A percentile compares a stretch with the other conserved stretches of the same genome.
Conservation (phyloP, 495 filamentous ascomycete species). For the Penicillium paxilli region DNA sequence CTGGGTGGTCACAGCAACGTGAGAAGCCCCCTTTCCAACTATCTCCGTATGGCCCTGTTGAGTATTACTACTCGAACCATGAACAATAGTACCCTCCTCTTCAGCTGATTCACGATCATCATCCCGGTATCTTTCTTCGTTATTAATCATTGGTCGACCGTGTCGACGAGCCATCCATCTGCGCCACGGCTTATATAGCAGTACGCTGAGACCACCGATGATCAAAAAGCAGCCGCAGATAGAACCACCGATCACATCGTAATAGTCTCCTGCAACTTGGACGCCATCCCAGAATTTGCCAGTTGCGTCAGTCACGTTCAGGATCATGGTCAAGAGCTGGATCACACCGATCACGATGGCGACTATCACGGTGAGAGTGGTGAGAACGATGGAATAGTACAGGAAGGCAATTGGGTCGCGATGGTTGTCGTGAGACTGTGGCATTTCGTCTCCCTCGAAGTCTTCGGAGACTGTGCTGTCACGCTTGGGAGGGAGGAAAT, state of each 20-base stretch:
- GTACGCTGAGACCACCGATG: constrained; percentile 67
- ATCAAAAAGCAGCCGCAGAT: constrained; percentile 85
- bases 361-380: constrained; percentile 81
- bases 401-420: constrained; percentile 81
- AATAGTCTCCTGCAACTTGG: constrained; percentile 70
- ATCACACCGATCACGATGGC: constrained; percentile 83
- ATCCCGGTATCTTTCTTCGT: constrained; percentile 26
- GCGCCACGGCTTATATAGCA: constrained; percentile 78
- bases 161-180: constrained; percentile 52
- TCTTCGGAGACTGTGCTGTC: constrained; percentile 14
- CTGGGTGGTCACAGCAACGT: constrained; percentile 16
- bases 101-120: constrained; percentile 1
- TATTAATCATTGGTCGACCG: constrained; percentile 25
- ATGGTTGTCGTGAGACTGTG: constrained; percentile 34
- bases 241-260: constrained; percentile 79
- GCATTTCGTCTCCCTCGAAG: constrained; percentile 19
- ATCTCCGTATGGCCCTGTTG: constrained; percentile 2
- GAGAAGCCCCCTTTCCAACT: constrained; percentile 15
- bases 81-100: not conserved
- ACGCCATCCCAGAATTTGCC: constrained; percentile 90
- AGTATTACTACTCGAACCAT: not conserved
- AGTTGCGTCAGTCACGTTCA: constrained; percentile 69
- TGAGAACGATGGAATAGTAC: constrained; percentile 93
- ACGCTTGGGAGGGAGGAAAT: constrained; percentile 43
- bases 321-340: constrained; percentile 74